Evolutionary conservation across 495 filamentous ascomycete genomes (phyloP).

Genomic region (Talaromyces trachyspermus): DNA sequence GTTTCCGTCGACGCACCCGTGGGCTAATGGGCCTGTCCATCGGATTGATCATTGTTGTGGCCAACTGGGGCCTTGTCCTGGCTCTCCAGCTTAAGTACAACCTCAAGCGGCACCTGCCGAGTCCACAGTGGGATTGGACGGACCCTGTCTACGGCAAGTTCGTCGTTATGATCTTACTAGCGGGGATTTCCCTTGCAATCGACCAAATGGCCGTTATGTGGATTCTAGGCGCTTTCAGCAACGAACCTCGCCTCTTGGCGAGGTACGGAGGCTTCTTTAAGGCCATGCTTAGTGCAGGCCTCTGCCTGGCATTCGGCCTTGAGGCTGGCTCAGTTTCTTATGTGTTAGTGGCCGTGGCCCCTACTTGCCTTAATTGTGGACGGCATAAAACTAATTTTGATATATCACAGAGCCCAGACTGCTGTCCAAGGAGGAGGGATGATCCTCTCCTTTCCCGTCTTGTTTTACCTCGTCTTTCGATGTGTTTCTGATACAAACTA

Average conservation of each 20-base stretch:
- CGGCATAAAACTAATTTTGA: neutral
- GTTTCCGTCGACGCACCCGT: constrained; percentile 27
- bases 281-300: neutral
- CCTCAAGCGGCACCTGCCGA: neutral
- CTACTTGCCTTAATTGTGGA: neutral
- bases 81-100: neutral
- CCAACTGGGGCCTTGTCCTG: constrained; percentile 34
- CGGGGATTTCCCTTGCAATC: neutral
- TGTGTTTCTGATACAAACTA: neutral
- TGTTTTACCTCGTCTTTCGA: neutral
- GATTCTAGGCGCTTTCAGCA: neutral
- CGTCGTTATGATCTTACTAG: neutral
- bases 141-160: neutral
- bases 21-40: constrained; percentile 37
- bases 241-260: neutral
- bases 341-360: neutral
- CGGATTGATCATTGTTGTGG: constrained; percentile 38
- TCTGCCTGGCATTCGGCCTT: neutral
- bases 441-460: neutral
- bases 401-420: neutral
- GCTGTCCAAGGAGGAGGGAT: neutral
- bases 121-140: neutral
- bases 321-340: neutral
- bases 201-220: neutral
- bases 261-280: neutral